Conservation (phyloP, 805 yeast genomes). For the Saccharomycopsis selenospora region DNA sequence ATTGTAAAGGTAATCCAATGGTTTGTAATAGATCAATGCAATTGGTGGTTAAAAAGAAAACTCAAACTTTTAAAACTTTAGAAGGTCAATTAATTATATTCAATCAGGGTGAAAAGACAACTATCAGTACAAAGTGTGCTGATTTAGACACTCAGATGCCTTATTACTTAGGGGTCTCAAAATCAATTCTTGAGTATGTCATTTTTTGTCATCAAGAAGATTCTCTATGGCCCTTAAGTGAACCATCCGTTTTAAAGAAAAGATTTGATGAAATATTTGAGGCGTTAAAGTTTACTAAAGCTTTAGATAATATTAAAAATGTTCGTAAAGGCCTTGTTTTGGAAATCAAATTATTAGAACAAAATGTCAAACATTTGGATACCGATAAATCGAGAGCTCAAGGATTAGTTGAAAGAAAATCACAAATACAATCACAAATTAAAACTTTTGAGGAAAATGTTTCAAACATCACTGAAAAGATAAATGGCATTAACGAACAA, state of each 20-base stretch:
- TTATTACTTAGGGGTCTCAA: slow-evolving; percentile 75
- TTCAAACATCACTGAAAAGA: slow-evolving; percentile 38
- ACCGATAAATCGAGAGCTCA: slow-evolving; percentile 69
- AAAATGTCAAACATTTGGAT: slow-evolving; percentile 69
- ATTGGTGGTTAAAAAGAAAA: slow-evolving; percentile 52
- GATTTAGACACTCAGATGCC: slow-evolving; percentile 84
- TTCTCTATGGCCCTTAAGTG: slow-evolving; percentile 91
- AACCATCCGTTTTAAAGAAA: slow-evolving; percentile 81
- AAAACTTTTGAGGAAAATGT: slow-evolving; percentile 42
- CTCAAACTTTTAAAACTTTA: slow-evolving; percentile 76
- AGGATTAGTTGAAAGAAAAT: slow-evolving; percentile 43
- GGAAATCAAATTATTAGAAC: slow-evolving; percentile 70
- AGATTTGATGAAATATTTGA: slow-evolving; percentile 95
- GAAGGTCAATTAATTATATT: slow-evolving; percentile 80
- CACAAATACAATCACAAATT: slow-evolving; percentile 37
- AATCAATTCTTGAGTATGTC: slow-evolving; percentile 82
- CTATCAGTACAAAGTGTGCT: slow-evolving; percentile 72
- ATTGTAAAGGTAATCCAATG: slow-evolving; percentile 68
- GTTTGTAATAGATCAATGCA: slow-evolving; percentile 83
- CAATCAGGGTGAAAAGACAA: slow-evolving; percentile 57
- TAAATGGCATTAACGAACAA: slow-evolving; percentile 48
- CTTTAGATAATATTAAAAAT: slow-evolving; percentile 67
- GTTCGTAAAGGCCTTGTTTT: slow-evolving; percentile 70
- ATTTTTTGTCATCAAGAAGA: slow-evolving; percentile 98
- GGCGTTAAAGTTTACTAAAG: slow-evolving; percentile 88